A percentile compares a stretch with the other conserved stretches of the same genome.
phyloP scores from a whole-genome alignment of 164 flowering plant species.

The Tetrastigma voinierianum region DNA sequence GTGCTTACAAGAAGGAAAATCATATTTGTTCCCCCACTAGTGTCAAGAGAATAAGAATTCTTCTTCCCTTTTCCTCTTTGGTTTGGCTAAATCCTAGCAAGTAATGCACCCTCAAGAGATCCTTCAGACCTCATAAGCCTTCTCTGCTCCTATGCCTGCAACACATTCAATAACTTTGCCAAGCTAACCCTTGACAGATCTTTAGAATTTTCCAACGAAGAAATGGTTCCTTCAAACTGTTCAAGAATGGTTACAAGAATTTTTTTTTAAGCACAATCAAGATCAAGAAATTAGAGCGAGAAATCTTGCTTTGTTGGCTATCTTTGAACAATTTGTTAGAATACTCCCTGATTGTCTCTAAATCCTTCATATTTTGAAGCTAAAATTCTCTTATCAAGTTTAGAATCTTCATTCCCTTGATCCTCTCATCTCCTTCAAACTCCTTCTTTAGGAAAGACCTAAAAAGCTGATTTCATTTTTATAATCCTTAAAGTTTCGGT shows the following conservation, averaged over 20 bases:
- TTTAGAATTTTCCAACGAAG: not conserved
- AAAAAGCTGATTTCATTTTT: not conserved
- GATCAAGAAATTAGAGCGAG: not conserved
- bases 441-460: too few species aligned
- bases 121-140: slow-evolving; percentile 7
- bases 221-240: not conserved
- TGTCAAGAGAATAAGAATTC: too few species aligned
- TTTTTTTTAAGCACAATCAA: not conserved
- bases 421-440: too few species aligned
- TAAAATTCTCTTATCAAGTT: slow-evolving; percentile 4
- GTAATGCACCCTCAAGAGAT: not conserved
- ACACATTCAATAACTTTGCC: too few species aligned
- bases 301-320: not conserved
- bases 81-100: not conserved
- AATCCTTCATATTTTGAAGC: not conserved
- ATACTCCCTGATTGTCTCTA: slow-evolving; percentile 2
- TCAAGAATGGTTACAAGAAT: not conserved
- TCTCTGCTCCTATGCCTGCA: slow-evolving; percentile 14
- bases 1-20: too few species aligned
- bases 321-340: not conserved
- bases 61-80: not conserved
- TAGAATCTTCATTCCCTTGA: too few species aligned
- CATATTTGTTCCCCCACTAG: too few species aligned
- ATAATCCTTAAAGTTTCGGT: not conserved
- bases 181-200: not conserved